phyloP scores from a whole-genome alignment of 805 yeast species.

The Monosporozyma aerobia region DNA sequence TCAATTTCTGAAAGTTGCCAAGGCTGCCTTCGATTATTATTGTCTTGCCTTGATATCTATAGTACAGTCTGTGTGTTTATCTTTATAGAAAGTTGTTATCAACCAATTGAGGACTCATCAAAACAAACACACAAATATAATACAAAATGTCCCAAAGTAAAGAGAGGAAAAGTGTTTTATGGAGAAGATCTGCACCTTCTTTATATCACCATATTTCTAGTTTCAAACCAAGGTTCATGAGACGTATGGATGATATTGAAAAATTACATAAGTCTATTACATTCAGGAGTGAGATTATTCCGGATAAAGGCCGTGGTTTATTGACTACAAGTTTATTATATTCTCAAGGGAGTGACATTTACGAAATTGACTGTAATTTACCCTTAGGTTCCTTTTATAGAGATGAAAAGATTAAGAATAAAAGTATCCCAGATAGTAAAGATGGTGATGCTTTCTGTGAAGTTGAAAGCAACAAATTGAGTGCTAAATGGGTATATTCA shows the following conservation, averaged over 20 bases:
- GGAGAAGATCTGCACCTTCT: slow-evolving; percentile 5
- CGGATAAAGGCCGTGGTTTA: slow-evolving; percentile 23
- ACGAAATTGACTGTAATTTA: slow-evolving; percentile 23
- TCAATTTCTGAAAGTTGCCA: background rate
- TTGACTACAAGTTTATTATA: slow-evolving; percentile 22
- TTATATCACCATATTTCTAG: slow-evolving; percentile 28
- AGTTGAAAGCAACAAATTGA: slow-evolving; percentile 13
- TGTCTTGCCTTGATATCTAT: background rate
- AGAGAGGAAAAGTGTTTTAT: background rate
- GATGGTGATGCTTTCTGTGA: slow-evolving; percentile 61
- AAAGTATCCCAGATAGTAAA: slow-evolving; percentile 2
- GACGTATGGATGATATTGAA: slow-evolving; percentile 20
- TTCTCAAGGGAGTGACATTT: slow-evolving; percentile 26
- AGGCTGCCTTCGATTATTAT: background rate
- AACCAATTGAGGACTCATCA: background rate
- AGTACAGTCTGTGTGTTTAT: background rate
- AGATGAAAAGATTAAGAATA: slow-evolving; percentile 1
- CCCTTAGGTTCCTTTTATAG: slow-evolving; percentile 21
- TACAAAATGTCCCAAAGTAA: background rate
- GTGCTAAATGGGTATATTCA: slow-evolving; percentile 23
- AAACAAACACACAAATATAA: background rate
- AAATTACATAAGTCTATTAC: slow-evolving; percentile 20
- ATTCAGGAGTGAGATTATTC: slow-evolving; percentile 24
- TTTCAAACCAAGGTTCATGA: slow-evolving; percentile 31
- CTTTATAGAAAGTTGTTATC: background rate